Evolutionary conservation across 2,329 filamentous ascomycete species (phyloP).

Genomic region (Hymenoscyphus repandus): DNA sequence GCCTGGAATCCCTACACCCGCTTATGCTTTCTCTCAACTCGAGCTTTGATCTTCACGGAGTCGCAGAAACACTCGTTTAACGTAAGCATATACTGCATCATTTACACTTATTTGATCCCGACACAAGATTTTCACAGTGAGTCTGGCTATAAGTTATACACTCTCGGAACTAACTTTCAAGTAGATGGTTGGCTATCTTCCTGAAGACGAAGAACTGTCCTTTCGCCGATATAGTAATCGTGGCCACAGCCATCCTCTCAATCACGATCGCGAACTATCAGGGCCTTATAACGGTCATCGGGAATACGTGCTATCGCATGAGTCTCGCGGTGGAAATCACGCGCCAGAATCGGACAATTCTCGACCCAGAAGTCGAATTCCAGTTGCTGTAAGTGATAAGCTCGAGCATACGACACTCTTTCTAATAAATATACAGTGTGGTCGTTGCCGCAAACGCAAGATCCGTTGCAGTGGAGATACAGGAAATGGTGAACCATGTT

Average conservation of each 20-base stretch:
- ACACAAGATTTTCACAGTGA: neutral
- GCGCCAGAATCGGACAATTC: constrained; percentile 22
- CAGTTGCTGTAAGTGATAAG: constrained; percentile 40
- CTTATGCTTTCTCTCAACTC: constrained; percentile 7
- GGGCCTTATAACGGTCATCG: constrained; percentile 17
- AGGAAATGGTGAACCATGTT: constrained; percentile 69
- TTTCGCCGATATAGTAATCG: constrained; percentile 22
- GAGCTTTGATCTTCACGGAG: neutral
- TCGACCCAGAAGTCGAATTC: constrained; percentile 39
- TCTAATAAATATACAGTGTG: constrained; percentile 54
- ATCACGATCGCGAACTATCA: constrained; percentile 25
- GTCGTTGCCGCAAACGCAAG: constrained; percentile 85
- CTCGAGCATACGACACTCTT: constrained; percentile 8
- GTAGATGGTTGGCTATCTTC: constrained; percentile 10
- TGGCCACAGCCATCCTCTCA: constrained; percentile 24
- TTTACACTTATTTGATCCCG: neutral
- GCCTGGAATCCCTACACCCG: constrained; percentile 13
- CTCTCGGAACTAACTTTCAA: neutral
- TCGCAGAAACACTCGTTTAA: constrained; percentile 2
- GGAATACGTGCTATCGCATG: constrained; percentile 16
- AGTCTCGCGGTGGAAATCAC: constrained; percentile 19
- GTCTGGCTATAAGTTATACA: too few species aligned
- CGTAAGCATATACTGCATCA: neutral
- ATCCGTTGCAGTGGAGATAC: constrained; percentile 89
- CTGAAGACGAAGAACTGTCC: constrained; percentile 21